Evolutionary conservation across 768 basidiomycete genomes (phyloP), one percentile per base, ranked within the genome.

Genomic region (Pisolithus orientalis): DNA sequence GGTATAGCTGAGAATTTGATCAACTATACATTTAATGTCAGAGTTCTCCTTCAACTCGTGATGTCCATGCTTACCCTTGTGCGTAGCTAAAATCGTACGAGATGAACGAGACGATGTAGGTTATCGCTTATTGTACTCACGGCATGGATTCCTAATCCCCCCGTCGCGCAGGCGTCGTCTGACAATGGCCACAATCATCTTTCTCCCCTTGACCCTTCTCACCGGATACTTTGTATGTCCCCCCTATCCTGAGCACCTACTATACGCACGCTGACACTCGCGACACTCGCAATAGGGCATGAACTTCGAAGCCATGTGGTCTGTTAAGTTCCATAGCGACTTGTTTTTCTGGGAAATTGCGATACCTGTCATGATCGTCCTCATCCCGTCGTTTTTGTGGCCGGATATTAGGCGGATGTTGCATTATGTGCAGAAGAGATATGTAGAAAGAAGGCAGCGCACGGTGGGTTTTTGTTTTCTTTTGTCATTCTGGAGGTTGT

Each of bases 101-200:
- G 57, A 87, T 83, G 83, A 87, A 87, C 62, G 74, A 83, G 63
- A 80, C 83, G 45, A 88, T 89, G 85, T 80, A 60, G 39, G 75
- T 64, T 31, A 8, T 54, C 47, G 14, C 13, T 28, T 28, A 14
- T 16, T 44, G 21, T 31, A 29, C 43, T 42, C 14, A 16, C 6
- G 9, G 9, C 38, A 42, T 57, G 52, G 34, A 28, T 51, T 25
- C 34, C 16, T 43, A 42, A 8, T 25, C 32, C 9, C 37, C 7
- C n/a, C 7, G 7, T 38, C 11, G 32, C 3, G 21, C 52, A 83
- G 81, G 80, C 81, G 81, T 39, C 78, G 78, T 45, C 70, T 88
- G 39, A 87, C 84, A 6, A 68, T 85, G 13, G 80, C 79, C 3
- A 87, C 84, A 1, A 83, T 87, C 60, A 80, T 85, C 60, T 86